A percentile compares a stretch with the other conserved stretches of the same genome.
phyloP scores from a whole-genome alignment of 2,329 filamentous ascomycete genomes.

The Fusarium sp. region DNA sequence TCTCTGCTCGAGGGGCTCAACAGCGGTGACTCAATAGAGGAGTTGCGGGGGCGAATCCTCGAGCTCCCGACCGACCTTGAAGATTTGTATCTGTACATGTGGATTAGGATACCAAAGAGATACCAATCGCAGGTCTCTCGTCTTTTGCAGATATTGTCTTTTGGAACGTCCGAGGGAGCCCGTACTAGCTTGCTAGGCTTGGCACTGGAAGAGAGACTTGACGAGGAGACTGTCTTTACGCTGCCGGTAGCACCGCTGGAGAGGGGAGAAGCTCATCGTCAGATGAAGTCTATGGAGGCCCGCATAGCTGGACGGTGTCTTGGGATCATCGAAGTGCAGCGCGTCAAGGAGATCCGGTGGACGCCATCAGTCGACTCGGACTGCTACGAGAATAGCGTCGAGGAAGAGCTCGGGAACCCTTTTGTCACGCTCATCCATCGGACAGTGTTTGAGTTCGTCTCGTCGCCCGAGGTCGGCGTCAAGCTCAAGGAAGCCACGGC shows the following conservation, averaged over 20 bases:
- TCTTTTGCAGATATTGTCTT: background rate
- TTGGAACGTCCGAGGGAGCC: background rate
- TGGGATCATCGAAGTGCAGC: background rate
- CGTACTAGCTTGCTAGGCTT: background rate
- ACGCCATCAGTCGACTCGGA: background rate
- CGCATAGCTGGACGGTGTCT: background rate
- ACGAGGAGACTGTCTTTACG: background rate
- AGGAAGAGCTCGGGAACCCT: background rate
- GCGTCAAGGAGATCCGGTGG: background rate
- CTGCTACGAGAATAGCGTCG: background rate
- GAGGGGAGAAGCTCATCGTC: background rate
- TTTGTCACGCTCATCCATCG: background rate
- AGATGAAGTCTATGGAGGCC: background rate
- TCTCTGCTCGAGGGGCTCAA: background rate
- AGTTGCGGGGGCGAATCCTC: background rate
- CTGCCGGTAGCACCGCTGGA: background rate
- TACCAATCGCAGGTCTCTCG: background rate
- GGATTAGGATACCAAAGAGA: background rate
- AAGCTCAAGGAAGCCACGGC: background rate
- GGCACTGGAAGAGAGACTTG: background rate
- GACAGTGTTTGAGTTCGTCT: background rate
- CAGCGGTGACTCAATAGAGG: background rate
- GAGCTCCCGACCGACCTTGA: background rate
- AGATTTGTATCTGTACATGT: background rate
- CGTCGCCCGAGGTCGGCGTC: background rate